Base-by-base conservation (phyloP, 2,329 filamentous ascomycete genomes). In the Ampelomyces quisqualis region DNA sequence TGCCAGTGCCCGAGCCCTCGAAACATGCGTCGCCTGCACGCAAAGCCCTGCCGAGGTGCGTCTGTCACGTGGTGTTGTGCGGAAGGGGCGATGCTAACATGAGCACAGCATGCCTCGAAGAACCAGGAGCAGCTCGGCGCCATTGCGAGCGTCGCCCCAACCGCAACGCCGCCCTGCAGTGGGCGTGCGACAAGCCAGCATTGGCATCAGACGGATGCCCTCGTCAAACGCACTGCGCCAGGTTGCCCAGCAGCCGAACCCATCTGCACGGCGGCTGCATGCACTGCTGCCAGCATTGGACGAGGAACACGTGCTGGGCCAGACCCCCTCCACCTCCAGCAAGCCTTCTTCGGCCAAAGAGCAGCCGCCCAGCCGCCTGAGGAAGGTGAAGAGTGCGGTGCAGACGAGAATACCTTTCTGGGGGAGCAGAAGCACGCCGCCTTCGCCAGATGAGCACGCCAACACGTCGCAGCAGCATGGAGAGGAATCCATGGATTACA, bases 401-500 rank as follows among this genome's bases (percentile, higher is more conserved):
- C 60, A 57, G 30, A 51, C 51, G 3, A 56, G 43, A 18, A 47
- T 66, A n/a, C 55, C 57, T 2, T 57, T 63, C 20, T 60, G 55
- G 52, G 54, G 53, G 29, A 51, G 44, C 23, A 51, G 51, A 4
- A 41, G 52, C 13, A 38, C 43, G 20, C 47, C 49, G 15, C 36
- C 42, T 11, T 23, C 35, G n/a, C 26, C 36, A 6, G 19, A 30
- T 7, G 17, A 32, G 6, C 19, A 32, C 13, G 35, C 26, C 14
- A 22, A 30, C 19, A 21, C 36, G 13, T 7, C 43, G 8, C 20
- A 27, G 19, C 24, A 38, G 11, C 14, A 24, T 29, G 46, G 51
- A 2, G 41, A 37, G 17, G 28, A 45, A 10, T 45, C 49, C 11
- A 49, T 51, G 38, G 55, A 85, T 46, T 85, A 86, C 56, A 77